phyloP scores from a whole-genome alignment of 2,329 filamentous ascomycete species.

The Aulographum hederae region DNA sequence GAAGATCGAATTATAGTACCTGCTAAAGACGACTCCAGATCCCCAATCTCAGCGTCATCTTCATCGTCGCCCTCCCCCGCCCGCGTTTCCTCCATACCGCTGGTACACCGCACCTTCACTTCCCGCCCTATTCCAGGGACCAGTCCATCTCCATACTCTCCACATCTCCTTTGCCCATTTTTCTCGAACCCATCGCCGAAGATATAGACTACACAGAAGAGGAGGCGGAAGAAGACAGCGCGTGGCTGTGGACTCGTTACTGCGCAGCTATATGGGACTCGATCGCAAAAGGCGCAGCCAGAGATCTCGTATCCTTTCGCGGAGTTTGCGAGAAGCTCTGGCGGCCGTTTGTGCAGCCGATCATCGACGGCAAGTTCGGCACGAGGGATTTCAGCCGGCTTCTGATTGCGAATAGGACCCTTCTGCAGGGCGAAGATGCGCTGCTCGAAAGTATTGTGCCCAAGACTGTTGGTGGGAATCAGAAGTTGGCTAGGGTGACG shows the following conservation, averaged over 20 bases:
- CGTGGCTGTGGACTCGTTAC: conserved; percentile 65
- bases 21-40: conserved; percentile 34
- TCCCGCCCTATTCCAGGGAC: conserved; percentile 65
- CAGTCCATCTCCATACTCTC: conserved; percentile 65
- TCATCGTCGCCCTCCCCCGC: conserved; percentile 57
- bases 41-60: conserved; percentile 55
- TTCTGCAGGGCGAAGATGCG: conserved; percentile 56
- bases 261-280: conserved; percentile 74
- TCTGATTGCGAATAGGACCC: conserved; percentile 47
- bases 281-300: conserved; percentile 59
- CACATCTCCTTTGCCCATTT: conserved; percentile 31
- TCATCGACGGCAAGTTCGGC: conserved; percentile 53
- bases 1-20: no score
- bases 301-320: conserved; percentile 57
- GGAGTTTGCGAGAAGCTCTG: conserved; percentile 59
- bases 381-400: conserved; percentile 73
- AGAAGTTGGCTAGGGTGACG: conserved; percentile 1
- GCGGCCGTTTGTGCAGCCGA: conserved; percentile 66
- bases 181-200: conserved; percentile 14
- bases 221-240: conserved; percentile 36
- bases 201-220: conserved; percentile 25
- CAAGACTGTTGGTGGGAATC: conserved; percentile 5
- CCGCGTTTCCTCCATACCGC: conserved; percentile 51
- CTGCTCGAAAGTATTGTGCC: conserved; percentile 42
- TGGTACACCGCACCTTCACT: conserved; percentile 60